These are phyloP conservation scores for Diaporthe humulicola DNA, from an alignment of 2,329 filamentous ascomycete species.

Conservation along the genomic window DNA sequence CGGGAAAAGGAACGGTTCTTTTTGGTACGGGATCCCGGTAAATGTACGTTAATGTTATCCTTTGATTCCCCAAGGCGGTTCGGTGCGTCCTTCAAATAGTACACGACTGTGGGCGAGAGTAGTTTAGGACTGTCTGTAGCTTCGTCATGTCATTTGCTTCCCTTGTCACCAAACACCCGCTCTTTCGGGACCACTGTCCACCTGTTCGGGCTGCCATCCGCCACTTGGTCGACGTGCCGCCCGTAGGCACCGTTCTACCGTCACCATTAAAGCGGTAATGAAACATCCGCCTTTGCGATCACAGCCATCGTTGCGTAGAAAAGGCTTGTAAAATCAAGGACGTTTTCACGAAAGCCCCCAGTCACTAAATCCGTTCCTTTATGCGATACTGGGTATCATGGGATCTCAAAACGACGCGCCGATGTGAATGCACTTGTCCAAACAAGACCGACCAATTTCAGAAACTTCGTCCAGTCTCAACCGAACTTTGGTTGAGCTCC, in stretches of 20 bases:
- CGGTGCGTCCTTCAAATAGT: constrained; percentile 8
- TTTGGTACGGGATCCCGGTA: constrained; percentile 26
- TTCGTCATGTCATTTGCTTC: constrained; percentile 10
- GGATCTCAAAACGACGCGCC: background rate
- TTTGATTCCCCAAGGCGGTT: constrained; percentile 30
- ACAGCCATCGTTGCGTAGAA: background rate
- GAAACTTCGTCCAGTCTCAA: background rate
- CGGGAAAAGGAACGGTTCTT: constrained; percentile 15
- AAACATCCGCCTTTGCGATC: no score
- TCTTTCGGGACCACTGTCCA: background rate
- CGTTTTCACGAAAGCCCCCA: background rate
- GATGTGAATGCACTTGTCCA: background rate
- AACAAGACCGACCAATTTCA: background rate
- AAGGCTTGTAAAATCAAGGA: background rate
- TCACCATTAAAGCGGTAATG: background rate
- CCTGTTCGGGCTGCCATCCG: background rate
- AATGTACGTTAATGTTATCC: constrained; percentile 34
- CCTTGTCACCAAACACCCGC: no score
- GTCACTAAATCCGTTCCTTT: background rate
- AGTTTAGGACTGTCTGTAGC: constrained; percentile 23
- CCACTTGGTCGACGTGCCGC: background rate
- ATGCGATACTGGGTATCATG: constrained; percentile 28
- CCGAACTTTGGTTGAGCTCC: constrained; percentile 20
- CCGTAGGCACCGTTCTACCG: background rate
- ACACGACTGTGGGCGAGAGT: constrained; percentile 25